These are phyloP conservation scores for Ophiostoma australiae DNA, from an alignment of 2,329 filamentous ascomycete species.

Conservation along the genomic window DNA sequence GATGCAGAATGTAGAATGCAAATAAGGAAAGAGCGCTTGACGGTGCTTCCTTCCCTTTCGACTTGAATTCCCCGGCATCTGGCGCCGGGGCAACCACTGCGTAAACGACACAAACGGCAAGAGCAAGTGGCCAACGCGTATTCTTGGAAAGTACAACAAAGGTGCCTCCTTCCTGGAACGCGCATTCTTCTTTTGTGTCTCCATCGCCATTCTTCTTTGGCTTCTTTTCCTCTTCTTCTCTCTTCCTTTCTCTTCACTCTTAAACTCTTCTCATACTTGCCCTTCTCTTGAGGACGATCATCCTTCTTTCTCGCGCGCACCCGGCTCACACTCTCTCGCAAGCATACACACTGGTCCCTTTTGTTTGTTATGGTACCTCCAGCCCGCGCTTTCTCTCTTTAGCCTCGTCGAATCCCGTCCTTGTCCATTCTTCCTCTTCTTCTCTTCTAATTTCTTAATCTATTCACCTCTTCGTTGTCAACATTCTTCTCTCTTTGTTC, in stretches of 20 bases:
- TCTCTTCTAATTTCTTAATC: constrained; percentile 3
- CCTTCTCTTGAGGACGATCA: not conserved
- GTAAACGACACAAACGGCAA: constrained; percentile 20
- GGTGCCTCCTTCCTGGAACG: constrained; percentile 17
- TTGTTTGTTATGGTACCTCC: constrained; percentile 15
- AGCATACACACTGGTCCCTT: constrained; percentile 11
- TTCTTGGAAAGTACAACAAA: constrained; percentile 18
- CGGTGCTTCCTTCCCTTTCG: constrained; percentile 23
- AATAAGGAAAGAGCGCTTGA: constrained; percentile 20
- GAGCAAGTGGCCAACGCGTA: constrained; percentile 22
- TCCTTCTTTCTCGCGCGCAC: not conserved
- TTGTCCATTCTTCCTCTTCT: not conserved
- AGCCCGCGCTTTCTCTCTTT: constrained; percentile 11
- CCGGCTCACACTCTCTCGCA: not conserved
- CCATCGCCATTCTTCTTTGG: constrained; percentile 3
- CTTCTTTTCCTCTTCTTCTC: constrained; percentile 14
- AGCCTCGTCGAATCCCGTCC: not conserved
- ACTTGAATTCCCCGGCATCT: constrained; percentile 10
- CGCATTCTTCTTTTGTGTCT: constrained; percentile 11
- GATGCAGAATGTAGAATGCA: constrained; percentile 2
- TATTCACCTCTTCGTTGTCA: not conserved
- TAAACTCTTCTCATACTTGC: not conserved
- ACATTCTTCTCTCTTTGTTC: not conserved
- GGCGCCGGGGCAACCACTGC: constrained; percentile 23
- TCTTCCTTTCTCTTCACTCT: not conserved